Evolutionary conservation across 441 rosid genomes (phyloP).

Genomic region (Brassica balearica): DNA sequence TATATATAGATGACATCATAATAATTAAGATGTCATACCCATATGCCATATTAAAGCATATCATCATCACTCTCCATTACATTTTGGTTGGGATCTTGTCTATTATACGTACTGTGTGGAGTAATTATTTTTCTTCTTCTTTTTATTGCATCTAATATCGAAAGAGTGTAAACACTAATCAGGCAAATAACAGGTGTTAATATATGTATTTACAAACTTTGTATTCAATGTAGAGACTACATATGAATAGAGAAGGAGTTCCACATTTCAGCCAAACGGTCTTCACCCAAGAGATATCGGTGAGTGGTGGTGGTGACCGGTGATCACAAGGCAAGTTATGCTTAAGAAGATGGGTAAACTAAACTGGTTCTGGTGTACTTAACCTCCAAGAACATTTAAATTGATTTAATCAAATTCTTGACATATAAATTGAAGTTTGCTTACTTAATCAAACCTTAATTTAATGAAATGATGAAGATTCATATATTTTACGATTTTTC

Average conservation of each 20-base stretch:
- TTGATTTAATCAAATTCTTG: neutral
- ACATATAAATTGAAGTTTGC: neutral
- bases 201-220: neutral
- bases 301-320: neutral
- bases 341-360: neutral
- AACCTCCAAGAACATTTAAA: neutral
- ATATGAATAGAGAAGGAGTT: neutral
- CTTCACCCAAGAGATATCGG: constrained; percentile 8
- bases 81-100: constrained; percentile 4
- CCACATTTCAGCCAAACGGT: neutral
- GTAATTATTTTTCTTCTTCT: neutral
- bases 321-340: constrained; percentile 7
- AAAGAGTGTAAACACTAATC: neutral
- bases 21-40: constrained; percentile 21
- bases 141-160: neutral
- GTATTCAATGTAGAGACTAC: constrained; percentile 5
- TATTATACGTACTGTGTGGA: neutral
- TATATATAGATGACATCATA: neutral
- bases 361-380: constrained; percentile 5
- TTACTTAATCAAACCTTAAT: neutral
- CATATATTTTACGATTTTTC: neutral
- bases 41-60: constrained; percentile 23
- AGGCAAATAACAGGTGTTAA: neutral
- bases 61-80: constrained; percentile 5
- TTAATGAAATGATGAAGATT: neutral